A percentile compares a stretch with the other conserved stretches of the same genome.
These are phyloP conservation scores for Epichloe glyceriae DNA, from an alignment of 2,329 filamentous ascomycete genomes.

Conservation along the genomic window DNA sequence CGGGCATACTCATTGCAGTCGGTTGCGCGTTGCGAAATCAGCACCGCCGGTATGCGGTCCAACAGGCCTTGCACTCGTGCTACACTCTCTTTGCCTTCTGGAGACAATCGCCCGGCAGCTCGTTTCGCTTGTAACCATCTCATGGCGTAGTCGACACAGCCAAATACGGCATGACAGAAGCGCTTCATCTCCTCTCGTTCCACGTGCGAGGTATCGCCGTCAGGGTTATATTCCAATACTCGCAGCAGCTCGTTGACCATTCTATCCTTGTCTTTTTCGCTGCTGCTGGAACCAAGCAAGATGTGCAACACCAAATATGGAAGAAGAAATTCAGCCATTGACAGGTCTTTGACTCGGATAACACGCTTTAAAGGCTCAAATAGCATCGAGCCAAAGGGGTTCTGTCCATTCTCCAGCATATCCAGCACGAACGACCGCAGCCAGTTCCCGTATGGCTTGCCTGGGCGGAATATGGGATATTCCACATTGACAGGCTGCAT, in stretches of 20 bases:
- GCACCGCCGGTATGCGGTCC: constrained; percentile 55
- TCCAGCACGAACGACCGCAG: constrained; percentile 69
- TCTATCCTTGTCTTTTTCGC: constrained; percentile 47
- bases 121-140: constrained; percentile 73
- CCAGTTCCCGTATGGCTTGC: constrained; percentile 66
- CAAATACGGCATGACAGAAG: constrained; percentile 85
- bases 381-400: constrained; percentile 58
- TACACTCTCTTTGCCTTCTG: constrained; percentile 34
- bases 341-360: constrained; percentile 73
- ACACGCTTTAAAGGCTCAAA: constrained; percentile 74
- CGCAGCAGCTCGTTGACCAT: constrained; percentile 61
- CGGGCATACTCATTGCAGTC: constrained; percentile 88
- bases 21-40: constrained; percentile 71
- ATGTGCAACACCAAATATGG: constrained; percentile 80
- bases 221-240: constrained; percentile 53
- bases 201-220: constrained; percentile 37
- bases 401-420: constrained; percentile 66
- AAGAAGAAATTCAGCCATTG: constrained; percentile 76
- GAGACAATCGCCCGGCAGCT: constrained; percentile 15
- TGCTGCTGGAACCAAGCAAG: constrained; percentile 54
- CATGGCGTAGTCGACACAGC: constrained; percentile 80
- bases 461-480: constrained; percentile 68
- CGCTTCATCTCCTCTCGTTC: constrained; percentile 66
- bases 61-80: constrained; percentile 38
- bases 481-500: constrained; percentile 41